Conservation (phyloP, 768 basidiomycete species). For the Peribolospora kevripleyi region DNA sequence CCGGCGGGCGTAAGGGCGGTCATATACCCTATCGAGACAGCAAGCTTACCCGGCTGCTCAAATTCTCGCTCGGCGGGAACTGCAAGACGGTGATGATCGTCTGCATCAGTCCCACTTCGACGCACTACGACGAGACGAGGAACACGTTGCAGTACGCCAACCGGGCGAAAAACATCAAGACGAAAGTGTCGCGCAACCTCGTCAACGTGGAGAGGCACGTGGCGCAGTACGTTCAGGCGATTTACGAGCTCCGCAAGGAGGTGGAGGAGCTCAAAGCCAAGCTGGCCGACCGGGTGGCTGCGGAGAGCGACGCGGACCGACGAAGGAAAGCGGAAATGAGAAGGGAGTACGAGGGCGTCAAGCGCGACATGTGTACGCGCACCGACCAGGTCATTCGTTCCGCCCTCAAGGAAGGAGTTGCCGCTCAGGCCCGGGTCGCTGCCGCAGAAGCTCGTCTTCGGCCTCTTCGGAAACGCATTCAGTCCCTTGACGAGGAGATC, state of each 20-base stretch:
- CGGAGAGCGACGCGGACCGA: conserved; percentile 38
- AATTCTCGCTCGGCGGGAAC: conserved; percentile 93
- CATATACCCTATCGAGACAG: conserved; percentile 95
- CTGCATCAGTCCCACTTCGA: conserved; percentile 80
- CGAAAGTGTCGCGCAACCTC: conserved; percentile 82
- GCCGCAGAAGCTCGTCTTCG: no score
- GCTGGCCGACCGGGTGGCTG: conserved; percentile 41
- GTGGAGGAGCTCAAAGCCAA: conserved; percentile 67
- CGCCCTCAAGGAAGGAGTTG: no score
- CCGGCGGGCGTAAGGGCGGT: conserved; percentile 47
- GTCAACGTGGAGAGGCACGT: conserved; percentile 88
- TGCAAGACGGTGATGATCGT: conserved; percentile 99
- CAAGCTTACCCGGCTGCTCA: conserved; percentile 89
- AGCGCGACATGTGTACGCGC: neutral
- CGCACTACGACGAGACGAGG: conserved; percentile 93
- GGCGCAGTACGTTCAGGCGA: conserved; percentile 81
- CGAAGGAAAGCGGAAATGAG: conserved; percentile 38
- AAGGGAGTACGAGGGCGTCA: conserved; percentile 5
- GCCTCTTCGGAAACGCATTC: no score
- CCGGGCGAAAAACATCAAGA: conserved; percentile 93
- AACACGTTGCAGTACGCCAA: conserved; percentile 96
- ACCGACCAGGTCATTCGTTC: no score
- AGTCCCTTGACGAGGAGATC: no score
- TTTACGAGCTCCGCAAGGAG: conserved; percentile 61
- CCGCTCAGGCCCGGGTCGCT: no score